Conservation (phyloP, 169 alveolate species). For the Eimeria brunetti region DNA sequence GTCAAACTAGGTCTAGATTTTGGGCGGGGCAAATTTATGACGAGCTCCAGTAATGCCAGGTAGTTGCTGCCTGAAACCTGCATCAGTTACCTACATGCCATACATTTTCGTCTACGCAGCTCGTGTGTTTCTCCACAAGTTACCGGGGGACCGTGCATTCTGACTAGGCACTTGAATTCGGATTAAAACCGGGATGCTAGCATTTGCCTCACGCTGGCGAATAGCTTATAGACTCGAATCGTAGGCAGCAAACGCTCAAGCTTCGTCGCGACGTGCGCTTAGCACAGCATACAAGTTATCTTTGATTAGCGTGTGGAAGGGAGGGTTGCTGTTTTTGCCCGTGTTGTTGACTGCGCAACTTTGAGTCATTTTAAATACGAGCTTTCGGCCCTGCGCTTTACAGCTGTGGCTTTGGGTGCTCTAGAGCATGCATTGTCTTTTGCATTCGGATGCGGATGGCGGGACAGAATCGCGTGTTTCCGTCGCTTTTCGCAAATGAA, state of each 20-base stretch:
- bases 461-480: not conserved
- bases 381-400: not conserved
- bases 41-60: not conserved
- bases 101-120: not conserved
- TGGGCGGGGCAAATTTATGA: not conserved
- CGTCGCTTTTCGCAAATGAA: not conserved
- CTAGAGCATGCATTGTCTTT: not conserved
- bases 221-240: not conserved
- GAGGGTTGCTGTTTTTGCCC: too few species aligned
- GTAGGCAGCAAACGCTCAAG: not conserved
- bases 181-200: not conserved
- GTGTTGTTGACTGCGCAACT: too few species aligned
- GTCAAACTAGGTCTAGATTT: not conserved
- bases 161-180: not conserved
- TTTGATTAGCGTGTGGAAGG: not conserved
- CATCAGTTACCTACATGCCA: not conserved
- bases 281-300: not conserved
- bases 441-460: not conserved
- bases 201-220: not conserved
- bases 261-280: not conserved
- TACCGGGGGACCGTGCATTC: not conserved
- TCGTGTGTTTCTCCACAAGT: not conserved
- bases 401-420: not conserved
- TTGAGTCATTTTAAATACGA: not conserved
- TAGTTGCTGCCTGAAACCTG: not conserved